A percentile compares a stretch with the other conserved stretches of the same genome.
phyloP scores from a whole-genome alignment of 2,329 filamentous ascomycete genomes.

The Myriosclerotinia scirpicola region DNA sequence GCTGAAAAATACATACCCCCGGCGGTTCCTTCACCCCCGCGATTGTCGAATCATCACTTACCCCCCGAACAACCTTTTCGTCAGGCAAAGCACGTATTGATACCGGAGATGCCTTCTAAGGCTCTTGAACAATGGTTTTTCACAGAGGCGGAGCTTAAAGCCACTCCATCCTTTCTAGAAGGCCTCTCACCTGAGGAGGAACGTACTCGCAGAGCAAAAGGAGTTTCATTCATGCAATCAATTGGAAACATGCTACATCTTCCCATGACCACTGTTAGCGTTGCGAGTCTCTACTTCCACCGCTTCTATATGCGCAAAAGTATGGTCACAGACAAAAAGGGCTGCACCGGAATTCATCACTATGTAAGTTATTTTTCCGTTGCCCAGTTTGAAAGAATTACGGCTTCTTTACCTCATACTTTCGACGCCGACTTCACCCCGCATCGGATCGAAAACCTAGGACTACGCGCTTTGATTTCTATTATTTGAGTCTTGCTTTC shows the following conservation, averaged over 20 bases:
- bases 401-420: neutral
- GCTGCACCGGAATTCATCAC: conserved; percentile 71
- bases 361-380: conserved; percentile 61
- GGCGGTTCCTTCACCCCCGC: conserved; percentile 60
- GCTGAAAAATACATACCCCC: conserved; percentile 54
- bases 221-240: conserved; percentile 94
- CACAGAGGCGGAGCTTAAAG: conserved; percentile 75
- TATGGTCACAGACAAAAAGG: conserved; percentile 67
- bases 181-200: conserved; percentile 78
- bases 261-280: conserved; percentile 87
- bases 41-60: conserved; percentile 54
- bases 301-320: conserved; percentile 91
- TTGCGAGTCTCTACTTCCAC: conserved; percentile 92
- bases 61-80: conserved; percentile 44
- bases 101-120: conserved; percentile 41
- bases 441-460: conserved; percentile 16
- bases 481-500: neutral
- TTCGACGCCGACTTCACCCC: conserved; percentile 22
- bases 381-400: conserved; percentile 1
- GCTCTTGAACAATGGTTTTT: conserved; percentile 79
- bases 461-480: neutral
- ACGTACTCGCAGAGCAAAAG: conserved; percentile 78
- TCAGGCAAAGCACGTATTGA: conserved; percentile 18
- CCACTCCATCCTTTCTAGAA: conserved; percentile 80
- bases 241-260: conserved; percentile 90